phyloP scores from a whole-genome alignment of 305 asterid species.

The Rubia peregrina region DNA sequence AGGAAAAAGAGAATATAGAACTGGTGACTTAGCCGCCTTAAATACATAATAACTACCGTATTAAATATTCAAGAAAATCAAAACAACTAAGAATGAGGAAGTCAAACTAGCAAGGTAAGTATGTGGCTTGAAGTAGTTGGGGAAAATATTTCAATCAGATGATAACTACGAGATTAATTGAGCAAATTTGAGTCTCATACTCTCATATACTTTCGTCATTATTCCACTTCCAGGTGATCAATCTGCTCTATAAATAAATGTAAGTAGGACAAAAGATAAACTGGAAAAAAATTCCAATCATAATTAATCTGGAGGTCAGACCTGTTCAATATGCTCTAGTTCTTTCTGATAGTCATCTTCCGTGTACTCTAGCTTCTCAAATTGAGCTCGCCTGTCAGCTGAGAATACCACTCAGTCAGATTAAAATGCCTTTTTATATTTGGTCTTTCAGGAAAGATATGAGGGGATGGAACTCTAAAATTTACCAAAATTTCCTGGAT shows the following conservation, averaged over 20 bases:
- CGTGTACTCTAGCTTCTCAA: conserved; percentile 83
- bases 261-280: neutral
- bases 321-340: conserved; percentile 79
- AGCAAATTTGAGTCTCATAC: conserved; percentile 3
- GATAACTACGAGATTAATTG: too few relatives aligned
- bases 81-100: neutral
- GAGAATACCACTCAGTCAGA: conserved; percentile 27
- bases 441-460: neutral
- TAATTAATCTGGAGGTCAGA: conserved; percentile 15
- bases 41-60: neutral
- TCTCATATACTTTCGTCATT: neutral
- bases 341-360: conserved; percentile 96
- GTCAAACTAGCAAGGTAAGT: neutral
- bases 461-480: conserved; percentile 15
- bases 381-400: conserved; percentile 99
- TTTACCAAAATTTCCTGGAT: conserved; percentile 98
- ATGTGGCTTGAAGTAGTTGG: neutral
- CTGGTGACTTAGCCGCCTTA: neutral
- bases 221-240: neutral
- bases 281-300: neutral
- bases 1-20: neutral
- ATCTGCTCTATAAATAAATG: neutral
- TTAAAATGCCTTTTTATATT: conserved; percentile 11
- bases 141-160: neutral
- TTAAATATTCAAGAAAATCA: neutral